Evolutionary conservation across 78 protist species (phyloP), one percentile per base, ranked within the genome.

Genomic region (Emiliania huxleyi): DNA sequence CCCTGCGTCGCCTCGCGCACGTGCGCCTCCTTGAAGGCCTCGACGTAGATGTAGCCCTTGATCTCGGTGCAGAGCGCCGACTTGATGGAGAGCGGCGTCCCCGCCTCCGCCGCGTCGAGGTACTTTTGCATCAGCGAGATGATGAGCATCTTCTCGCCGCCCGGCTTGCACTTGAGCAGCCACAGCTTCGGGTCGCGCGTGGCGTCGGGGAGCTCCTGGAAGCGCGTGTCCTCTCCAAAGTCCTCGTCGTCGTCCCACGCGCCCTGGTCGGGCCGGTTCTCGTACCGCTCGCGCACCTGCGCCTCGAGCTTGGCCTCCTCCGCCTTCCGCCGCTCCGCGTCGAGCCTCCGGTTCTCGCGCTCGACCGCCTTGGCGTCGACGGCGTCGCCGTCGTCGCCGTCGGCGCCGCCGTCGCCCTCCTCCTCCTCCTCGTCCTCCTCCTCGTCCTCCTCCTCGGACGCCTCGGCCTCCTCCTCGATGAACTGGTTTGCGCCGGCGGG

Each of bases 141-240:
- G n/a, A 69, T 23, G 33, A 85, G n/a, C 87, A 87, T 55, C 23
- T n/a, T 33, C 94, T 95, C 96, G 0, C 43, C 77, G 22, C 95
- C 95, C 12, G 90, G 93, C 83, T 94, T 94, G 79, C 96, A 95
- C n/a, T 89, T 87, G n/a, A 95, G 91, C 92, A 94, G 81, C 91
- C 91, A 95, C 52, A 95, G 71, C 38, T 35, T 87, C 21, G 96
- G 96, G 75, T 94, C 95, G 29, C n/a, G 1, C 62, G 15, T 22
- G 69, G 40, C 81, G 42, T 71, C 43, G 52, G 69, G 90, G 33
- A 83, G 90, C 25, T 45, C 62, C 52, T 26, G 35, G 69, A 29
- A 8, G 44, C 90, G 62, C 22, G 15, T 38, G 22, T 26, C 35
- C 26, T 35, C 90, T 56, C 22, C 4, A 18, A 4, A 6, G 81